phyloP scores from a whole-genome alignment of 768 basidiomycete species.

The Tricholomella constricta region DNA sequence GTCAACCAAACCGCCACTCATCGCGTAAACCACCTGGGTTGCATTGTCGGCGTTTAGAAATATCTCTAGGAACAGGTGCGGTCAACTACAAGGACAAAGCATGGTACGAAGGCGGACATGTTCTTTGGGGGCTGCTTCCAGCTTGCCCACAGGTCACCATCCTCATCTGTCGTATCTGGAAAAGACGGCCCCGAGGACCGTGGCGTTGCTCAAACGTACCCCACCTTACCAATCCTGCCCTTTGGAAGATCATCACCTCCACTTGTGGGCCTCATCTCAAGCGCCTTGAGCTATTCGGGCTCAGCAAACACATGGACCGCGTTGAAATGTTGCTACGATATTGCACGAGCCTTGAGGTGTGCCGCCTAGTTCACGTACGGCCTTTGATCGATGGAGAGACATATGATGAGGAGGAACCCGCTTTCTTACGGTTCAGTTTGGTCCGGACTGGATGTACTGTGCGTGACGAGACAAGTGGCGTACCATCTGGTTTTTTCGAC shows the following conservation, averaged over 20 bases:
- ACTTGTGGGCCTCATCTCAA: neutral
- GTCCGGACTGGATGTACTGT: too few species aligned
- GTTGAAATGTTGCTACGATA: slow-evolving; percentile 2
- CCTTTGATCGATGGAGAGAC: neutral
- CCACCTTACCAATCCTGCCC: neutral
- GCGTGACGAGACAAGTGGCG: too few species aligned
- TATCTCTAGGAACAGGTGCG: neutral
- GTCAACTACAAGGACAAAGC: neutral
- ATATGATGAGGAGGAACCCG: neutral
- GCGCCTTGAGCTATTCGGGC: neutral
- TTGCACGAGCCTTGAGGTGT: slow-evolving; percentile 1
- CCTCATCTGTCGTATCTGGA: neutral
- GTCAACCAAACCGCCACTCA: too few species aligned
- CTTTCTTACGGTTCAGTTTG: too few species aligned
- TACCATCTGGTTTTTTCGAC: too few species aligned
- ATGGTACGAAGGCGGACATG: neutral
- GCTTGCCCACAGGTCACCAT: neutral
- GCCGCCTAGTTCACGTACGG: neutral
- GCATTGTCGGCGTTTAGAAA: neutral
- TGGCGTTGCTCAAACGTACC: neutral
- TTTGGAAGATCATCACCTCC: neutral
- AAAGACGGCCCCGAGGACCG: neutral
- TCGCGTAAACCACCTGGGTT: too few species aligned
- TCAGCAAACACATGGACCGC: slow-evolving; percentile 1
- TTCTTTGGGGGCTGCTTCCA: slow-evolving; percentile 1